Percentiles rank a stretch among this genome's conserved stretches.
These are phyloP conservation scores for Setaria viridis DNA, from an alignment of 202 grass and related monocot genomes.

Conservation along the genomic window DNA sequence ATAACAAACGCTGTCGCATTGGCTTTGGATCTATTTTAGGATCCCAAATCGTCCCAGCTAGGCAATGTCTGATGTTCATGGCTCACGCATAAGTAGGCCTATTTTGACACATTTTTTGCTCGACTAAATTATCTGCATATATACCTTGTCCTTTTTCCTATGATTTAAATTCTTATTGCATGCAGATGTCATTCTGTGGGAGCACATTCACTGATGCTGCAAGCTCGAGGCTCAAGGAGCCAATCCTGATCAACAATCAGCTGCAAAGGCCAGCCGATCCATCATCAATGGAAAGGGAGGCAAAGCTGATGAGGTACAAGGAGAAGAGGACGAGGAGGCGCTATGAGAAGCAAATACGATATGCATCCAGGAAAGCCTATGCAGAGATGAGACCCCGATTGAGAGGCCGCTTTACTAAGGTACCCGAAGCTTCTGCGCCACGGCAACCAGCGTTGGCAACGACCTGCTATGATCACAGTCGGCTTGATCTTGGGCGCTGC, in stretches of 20 bases:
- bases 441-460: neutral
- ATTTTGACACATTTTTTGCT: neutral
- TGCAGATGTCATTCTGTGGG: slow-evolving; percentile 49
- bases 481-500: slow-evolving; percentile 47
- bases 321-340: slow-evolving; percentile 78
- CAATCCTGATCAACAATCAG: neutral
- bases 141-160: neutral
- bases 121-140: neutral
- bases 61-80: neutral
- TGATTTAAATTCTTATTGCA: neutral
- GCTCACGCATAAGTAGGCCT: neutral
- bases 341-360: slow-evolving; percentile 81
- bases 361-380: slow-evolving; percentile 73
- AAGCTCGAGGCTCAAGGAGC: slow-evolving; percentile 32
- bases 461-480: slow-evolving; percentile 46
- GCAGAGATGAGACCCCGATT: slow-evolving; percentile 75
- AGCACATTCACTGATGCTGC: slow-evolving; percentile 45
- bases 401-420: slow-evolving; percentile 80
- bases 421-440: slow-evolving; percentile 30
- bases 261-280: slow-evolving; percentile 9
- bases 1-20: neutral
- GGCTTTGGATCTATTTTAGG: neutral
- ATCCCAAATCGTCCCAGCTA: neutral
- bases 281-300: slow-evolving; percentile 42
- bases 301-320: slow-evolving; percentile 77